These are phyloP conservation scores for Volvox reticuliferus DNA, from an alignment of 139 green algal species.

Conservation along the genomic window DNA sequence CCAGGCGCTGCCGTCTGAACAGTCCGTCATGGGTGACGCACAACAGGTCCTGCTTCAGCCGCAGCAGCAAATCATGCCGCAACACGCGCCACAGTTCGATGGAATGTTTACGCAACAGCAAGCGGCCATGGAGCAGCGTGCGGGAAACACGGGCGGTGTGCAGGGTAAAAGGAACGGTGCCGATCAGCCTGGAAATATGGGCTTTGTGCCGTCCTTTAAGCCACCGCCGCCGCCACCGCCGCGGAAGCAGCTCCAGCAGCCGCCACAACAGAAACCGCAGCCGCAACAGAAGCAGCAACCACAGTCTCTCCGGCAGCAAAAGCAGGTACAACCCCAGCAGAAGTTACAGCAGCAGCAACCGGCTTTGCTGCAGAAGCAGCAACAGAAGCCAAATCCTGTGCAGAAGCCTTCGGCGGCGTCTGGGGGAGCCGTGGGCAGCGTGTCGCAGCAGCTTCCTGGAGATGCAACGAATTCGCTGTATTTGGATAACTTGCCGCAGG, in stretches of 20 bases:
- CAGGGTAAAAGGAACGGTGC: not conserved
- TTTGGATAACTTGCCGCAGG: slow-evolving; percentile 67
- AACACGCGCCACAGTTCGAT: not conserved
- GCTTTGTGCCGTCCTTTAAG: too few species aligned
- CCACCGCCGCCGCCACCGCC: too few species aligned
- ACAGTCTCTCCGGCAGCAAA: not conserved
- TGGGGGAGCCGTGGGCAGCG: not conserved
- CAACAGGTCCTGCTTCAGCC: not conserved
- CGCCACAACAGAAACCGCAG: too few species aligned
- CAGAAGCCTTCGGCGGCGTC: not conserved
- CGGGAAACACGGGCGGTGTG: not conserved
- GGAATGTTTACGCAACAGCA: slow-evolving; percentile 19
- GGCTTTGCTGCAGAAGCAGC: not conserved
- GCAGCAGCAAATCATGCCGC: not conserved
- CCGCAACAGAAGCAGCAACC: too few species aligned
- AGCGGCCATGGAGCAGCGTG: not conserved
- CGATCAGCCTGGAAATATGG: too few species aligned
- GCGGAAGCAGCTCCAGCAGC: too few species aligned
- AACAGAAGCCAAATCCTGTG: not conserved
- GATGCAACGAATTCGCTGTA: slow-evolving; percentile 71
- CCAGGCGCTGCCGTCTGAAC: slow-evolving; percentile 31
- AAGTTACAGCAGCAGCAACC: not conserved
- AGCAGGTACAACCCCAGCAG: not conserved
- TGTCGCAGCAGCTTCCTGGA: not conserved
- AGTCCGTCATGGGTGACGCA: not conserved